A percentile compares a stretch with the other conserved stretches of the same genome.
These are phyloP conservation scores for Sugiyamaella americana DNA, from an alignment of 805 yeast species.

Conservation along the genomic window DNA sequence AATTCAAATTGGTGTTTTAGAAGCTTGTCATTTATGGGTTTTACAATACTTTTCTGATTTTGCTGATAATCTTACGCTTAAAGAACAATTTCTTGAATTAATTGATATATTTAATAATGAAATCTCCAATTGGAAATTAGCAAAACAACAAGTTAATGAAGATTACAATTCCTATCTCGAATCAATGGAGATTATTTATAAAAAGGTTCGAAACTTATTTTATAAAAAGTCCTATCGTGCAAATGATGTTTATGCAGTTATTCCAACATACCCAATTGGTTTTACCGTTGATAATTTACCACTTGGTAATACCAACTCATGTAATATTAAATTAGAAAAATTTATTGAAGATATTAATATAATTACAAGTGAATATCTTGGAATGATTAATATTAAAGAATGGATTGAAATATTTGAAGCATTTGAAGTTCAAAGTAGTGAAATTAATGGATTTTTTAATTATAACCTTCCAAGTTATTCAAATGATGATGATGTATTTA, in stretches of 20 bases:
- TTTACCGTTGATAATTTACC: conserved; percentile 17
- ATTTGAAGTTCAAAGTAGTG: conserved; percentile 62
- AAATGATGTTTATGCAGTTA: conserved; percentile 24
- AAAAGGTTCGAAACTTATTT: conserved; percentile 59
- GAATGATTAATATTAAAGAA: conserved; percentile 54
- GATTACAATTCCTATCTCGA: conserved; percentile 23
- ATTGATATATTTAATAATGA: conserved; percentile 65
- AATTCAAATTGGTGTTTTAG: conserved; percentile 76
- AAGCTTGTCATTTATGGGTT: conserved; percentile 64
- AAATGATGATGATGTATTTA: conserved; percentile 49
- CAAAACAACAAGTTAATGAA: conserved; percentile 11
- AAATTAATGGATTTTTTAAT: conserved; percentile 51
- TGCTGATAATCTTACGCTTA: conserved; percentile 57
- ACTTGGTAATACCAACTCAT: conserved; percentile 13
- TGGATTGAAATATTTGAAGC: conserved; percentile 75
- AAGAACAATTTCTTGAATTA: conserved; percentile 55
- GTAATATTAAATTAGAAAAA: conserved; percentile 39
- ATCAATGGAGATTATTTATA: conserved; percentile 41
- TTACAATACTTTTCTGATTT: conserved; percentile 71
- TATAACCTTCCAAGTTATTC: conserved; percentile 36
- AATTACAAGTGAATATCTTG: conserved; percentile 51
- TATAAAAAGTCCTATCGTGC: conserved; percentile 31
- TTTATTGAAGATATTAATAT: conserved; percentile 62
- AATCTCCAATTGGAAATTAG: conserved; percentile 33
- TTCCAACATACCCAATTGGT: conserved; percentile 21